Conservation (phyloP, 1,284 basidiomycete species). For the Sporisorium scitamineum region DNA sequence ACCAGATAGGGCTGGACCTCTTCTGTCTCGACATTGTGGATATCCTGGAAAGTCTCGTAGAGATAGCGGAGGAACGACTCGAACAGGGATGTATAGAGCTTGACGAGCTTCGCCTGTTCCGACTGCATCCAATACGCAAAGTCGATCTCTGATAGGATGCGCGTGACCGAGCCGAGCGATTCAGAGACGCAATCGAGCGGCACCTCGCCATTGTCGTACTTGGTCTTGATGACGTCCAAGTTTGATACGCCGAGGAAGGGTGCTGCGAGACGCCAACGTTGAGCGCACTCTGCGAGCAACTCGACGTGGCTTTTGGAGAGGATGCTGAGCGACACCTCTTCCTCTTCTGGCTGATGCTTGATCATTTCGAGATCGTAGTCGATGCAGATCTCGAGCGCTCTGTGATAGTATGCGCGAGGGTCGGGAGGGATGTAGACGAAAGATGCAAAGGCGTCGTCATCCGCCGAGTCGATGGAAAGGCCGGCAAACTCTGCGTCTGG, state of each 20-base stretch:
- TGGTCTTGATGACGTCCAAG: conserved; percentile 84
- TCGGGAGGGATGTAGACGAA: conserved; percentile 90
- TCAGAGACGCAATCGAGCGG: conserved; percentile 91
- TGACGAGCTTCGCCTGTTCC: conserved; percentile 76
- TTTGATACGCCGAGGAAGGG: conserved; percentile 84
- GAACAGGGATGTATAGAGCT: conserved; percentile 74
- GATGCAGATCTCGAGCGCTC: conserved; percentile 85
- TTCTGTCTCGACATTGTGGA: conserved; percentile 55
- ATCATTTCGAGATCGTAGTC: conserved; percentile 88
- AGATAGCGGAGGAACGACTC: conserved; percentile 85
- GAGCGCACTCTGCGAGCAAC: conserved; percentile 86
- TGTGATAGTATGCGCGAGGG: conserved; percentile 84
- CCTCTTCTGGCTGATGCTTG: conserved; percentile 89
- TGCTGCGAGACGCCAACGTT: conserved; percentile 87
- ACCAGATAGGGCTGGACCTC: conserved; percentile 56
- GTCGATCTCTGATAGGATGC: conserved; percentile 77
- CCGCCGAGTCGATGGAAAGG: conserved; percentile 31
- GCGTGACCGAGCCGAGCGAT: conserved; percentile 80
- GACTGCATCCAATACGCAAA: conserved; percentile 78
- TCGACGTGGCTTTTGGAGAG: conserved; percentile 84
- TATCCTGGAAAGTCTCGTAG: conserved; percentile 83
- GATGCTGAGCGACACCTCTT: conserved; percentile 94
- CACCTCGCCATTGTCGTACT: conserved; percentile 89
- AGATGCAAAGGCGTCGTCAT: conserved; percentile 54
- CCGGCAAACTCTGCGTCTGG: conserved; percentile 39